Evolutionary conservation across 805 yeast species (phyloP), one percentile per base, ranked within the genome.

Genomic region (Kodamaea lidongshanica): DNA sequence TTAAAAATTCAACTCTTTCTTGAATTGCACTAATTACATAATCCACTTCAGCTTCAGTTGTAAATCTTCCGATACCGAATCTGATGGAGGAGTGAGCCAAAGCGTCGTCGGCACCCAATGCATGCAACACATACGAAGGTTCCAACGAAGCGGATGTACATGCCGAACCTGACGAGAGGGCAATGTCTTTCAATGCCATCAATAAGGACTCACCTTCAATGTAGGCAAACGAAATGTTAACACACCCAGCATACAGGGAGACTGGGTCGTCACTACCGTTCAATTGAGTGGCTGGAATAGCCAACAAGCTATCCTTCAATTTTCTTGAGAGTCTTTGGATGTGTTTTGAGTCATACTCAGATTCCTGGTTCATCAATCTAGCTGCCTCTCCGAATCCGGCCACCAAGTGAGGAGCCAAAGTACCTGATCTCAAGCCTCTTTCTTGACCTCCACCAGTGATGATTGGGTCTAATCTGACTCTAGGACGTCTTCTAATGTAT

Each of bases 371-470:
- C 72, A 86, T 80, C 38, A 92, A 58, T 16, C 95, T 72, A 23
- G 96, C 92, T 18, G 98, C 98, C 61, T 92, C 97, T 39, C 98
- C 98, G 55, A 92, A 86, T 0, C 98, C 98, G 19, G 87, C 79
- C 23, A 89, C 84, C 50, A 87, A 69, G 13, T 97, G 95, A n/a
- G 98, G 95, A 4, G 98, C 88, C 52, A 92, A 71, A 16, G 98
- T 92, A 38, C 98, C 98, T 4, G 95, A 83, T 62, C 98, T 74
- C 49, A 92, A 68, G 37, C 98, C 98, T 67, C 98, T 81, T 65
- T 92, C 98, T 65, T 92, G 98, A 31, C 98, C 98, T 62, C 98
- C 98, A 43, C 98, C 98, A 37, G 87, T 81, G 44, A 92, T 83
- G 33, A 92, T 67, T 13, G 98, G 96, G 42, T 88, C 96, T 39